Evolutionary conservation across 176 grass and related monocot genomes (phyloP).

Genomic region (Phoenix roebelenii): DNA sequence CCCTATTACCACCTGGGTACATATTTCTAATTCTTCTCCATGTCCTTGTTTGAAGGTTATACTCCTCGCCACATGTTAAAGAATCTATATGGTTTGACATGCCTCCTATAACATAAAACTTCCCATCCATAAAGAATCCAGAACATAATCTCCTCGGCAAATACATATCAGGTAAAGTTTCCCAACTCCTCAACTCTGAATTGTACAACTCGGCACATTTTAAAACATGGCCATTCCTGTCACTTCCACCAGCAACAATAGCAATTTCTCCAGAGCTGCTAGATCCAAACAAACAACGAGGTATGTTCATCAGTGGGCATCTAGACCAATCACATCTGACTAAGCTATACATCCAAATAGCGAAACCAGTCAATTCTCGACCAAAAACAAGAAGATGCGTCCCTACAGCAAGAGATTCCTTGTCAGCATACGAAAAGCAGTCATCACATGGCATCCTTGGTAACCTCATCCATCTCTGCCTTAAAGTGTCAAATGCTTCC

Average conservation of each 20-base stretch:
- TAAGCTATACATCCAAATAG: conserved; percentile 89
- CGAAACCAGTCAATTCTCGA: conserved; percentile 59
- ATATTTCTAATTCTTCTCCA: conserved; percentile 77
- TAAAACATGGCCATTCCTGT: conserved; percentile 47
- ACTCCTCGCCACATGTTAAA: conserved; percentile 86
- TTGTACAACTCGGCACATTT: conserved; percentile 78
- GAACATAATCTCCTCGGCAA: conserved; percentile 60
- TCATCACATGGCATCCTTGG: conserved; percentile 81
- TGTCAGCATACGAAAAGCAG: conserved; percentile 84
- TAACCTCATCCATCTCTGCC: conserved; percentile 71
- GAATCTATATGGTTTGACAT: conserved; percentile 51
- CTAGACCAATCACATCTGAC: conserved; percentile 47
- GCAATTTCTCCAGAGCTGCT: conserved; percentile 66
- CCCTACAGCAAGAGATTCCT: conserved; percentile 83
- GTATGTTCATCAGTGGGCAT: conserved; percentile 66
- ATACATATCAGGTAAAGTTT: conserved; percentile 71
- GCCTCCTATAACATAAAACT: conserved; percentile 88
- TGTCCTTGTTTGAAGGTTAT: conserved; percentile 54
- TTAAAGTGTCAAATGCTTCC: conserved; percentile 75
- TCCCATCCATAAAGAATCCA: conserved; percentile 93
- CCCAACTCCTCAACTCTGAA: conserved; percentile 59
- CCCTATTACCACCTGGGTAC: conserved; percentile 63
- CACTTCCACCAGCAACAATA: conserved; percentile 76
- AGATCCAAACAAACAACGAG: conserved; percentile 71
- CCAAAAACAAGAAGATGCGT: conserved; percentile 90